Evolutionary conservation across 495 filamentous ascomycete genomes (phyloP).

Genomic region (Halenospora varia): DNA sequence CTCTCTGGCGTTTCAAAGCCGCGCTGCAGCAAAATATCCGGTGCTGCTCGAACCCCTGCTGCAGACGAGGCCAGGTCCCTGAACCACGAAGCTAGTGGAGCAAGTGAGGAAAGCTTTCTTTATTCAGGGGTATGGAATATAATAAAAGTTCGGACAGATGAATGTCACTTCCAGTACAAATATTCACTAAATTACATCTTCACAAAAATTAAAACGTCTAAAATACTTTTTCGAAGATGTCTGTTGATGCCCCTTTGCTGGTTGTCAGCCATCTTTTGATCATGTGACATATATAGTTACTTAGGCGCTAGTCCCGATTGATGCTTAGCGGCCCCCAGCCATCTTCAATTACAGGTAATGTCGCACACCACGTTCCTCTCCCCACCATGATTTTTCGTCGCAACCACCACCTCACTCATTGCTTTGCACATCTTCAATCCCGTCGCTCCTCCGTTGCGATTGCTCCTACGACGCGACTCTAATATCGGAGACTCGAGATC

Average conservation of each 20-base stretch:
- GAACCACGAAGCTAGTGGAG: background rate
- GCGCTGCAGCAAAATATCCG: background rate
- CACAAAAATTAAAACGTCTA: too few species aligned
- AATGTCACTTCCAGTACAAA: too few species aligned
- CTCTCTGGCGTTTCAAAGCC: background rate
- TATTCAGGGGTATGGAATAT: background rate
- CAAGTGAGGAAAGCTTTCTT: background rate
- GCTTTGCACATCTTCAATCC: background rate
- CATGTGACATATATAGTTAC: background rate
- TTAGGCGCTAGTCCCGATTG: background rate
- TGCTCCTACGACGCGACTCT: background rate
- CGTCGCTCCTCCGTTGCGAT: background rate
- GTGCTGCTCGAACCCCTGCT: background rate
- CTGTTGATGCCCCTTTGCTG: too few species aligned
- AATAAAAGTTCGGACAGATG: too few species aligned
- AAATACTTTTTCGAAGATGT: too few species aligned
- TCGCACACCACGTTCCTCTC: conserved; percentile 5
- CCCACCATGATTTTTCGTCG: conserved; percentile 12
- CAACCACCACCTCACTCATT: conserved; percentile 1
- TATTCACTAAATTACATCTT: too few species aligned
- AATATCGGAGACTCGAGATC: background rate
- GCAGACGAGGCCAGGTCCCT: background rate
- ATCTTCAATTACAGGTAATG: background rate
- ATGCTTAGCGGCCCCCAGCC: background rate
- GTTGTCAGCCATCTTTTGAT: too few species aligned